Base-by-base conservation (phyloP, 345 rosid species). In the Noccaea caerulescens region DNA sequence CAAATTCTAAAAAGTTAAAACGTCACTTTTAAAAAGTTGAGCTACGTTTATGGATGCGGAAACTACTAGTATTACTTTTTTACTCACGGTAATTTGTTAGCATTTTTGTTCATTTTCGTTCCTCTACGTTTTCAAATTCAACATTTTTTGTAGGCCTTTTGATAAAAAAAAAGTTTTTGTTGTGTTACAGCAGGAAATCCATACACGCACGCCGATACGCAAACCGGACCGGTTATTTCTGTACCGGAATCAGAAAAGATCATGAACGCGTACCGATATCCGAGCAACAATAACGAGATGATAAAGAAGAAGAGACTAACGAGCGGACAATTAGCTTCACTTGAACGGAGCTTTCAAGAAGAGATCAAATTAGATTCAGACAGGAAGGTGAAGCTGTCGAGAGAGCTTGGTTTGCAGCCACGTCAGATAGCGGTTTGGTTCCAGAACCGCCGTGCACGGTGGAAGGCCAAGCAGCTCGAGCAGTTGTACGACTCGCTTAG, bases 361-460 rank as follows among this genome's bases (percentile, higher is more conserved):
- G 98, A 90, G 77, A 80, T 86, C 33, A 93, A 93, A 84, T 41
- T 92, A 67, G 98, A 92, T 25, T 93, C 98, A 34, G 93, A 88
- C 39, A 67, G 93, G 80, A 90, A 92, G 60, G 79, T 88, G 82
- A 87, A 81, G 83, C 84, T 93, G 44, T 88, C 98, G 5, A 79
- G 86, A 25, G 97, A 93, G 45, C 87, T 93, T 27, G 97, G 97
- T 65, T 78, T 90, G 14, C 95, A 90, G 78, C 98, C 97, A 8
- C 82, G 98, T 60, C 98, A 93, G 80, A 82, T 90, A 50, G 95
- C 97, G 8, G 90, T 93, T 47, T 93, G 98, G 98, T 92, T 92
- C 77, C 98, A 90, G 51, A 90, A 88, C 78, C 82, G 91, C 38
- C 88, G 97, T 12, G 93, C 97, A 30, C 62, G 97, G 13, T 90